Evolutionary conservation across 352 stramenopile genomes (phyloP).

Genomic region (Phytophthora capsici): DNA sequence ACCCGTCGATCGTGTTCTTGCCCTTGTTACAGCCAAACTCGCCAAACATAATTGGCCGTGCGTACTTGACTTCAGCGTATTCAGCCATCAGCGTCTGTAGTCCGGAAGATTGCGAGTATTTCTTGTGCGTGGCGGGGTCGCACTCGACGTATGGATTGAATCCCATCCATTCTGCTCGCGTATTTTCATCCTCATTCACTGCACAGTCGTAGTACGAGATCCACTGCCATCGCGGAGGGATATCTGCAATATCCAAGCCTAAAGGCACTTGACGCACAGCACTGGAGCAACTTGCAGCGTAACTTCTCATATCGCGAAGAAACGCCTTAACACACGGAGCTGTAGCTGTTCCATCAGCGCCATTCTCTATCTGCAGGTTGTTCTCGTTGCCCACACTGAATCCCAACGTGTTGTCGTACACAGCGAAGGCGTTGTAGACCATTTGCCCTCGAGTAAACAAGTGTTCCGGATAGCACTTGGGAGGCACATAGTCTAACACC

Average conservation of each 20-base stretch:
- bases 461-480: conserved; percentile 56
- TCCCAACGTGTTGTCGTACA: conserved; percentile 76
- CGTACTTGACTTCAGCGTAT: conserved; percentile 54
- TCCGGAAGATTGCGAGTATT: conserved; percentile 63
- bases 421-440: conserved; percentile 77
- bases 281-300: conserved; percentile 47
- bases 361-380: conserved; percentile 49
- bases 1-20: conserved; percentile 73
- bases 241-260: conserved; percentile 69
- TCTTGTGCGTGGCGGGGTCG: conserved; percentile 51
- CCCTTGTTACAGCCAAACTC: conserved; percentile 82
- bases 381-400: conserved; percentile 73
- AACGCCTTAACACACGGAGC: conserved; percentile 75
- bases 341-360: conserved; percentile 36
- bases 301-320: conserved; percentile 62
- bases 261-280: conserved; percentile 61
- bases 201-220: conserved; percentile 73
- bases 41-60: conserved; percentile 69
- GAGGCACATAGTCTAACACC: conserved; percentile 48
- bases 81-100: conserved; percentile 69
- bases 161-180: conserved; percentile 59
- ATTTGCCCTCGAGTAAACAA: conserved; percentile 66
- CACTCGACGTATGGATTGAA: conserved; percentile 83
- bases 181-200: conserved; percentile 60
- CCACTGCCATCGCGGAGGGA: conserved; percentile 57